A percentile compares a stretch with the other conserved stretches of the same genome.
Evolutionary conservation across 2,329 filamentous ascomycete species (phyloP).

Genomic region (Bipolaris bicolor): DNA sequence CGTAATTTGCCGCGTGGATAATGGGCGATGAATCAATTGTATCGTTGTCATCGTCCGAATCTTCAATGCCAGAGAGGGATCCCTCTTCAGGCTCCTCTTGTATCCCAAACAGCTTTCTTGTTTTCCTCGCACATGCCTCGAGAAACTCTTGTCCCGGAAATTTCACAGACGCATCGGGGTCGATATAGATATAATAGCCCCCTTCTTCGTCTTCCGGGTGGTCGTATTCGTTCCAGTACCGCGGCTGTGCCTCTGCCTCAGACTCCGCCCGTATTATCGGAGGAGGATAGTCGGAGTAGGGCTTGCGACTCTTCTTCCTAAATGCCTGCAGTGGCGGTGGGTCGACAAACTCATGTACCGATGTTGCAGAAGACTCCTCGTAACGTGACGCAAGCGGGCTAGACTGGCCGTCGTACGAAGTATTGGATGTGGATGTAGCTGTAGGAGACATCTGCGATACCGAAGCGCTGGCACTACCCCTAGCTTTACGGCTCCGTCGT

Average conservation of each 20-base stretch:
- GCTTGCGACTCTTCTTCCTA: conserved; percentile 51
- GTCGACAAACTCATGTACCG: conserved; percentile 44
- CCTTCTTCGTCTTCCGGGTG: conserved; percentile 70
- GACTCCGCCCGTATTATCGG: conserved; percentile 26
- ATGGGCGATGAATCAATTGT: conserved; percentile 50
- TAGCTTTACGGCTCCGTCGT: conserved; percentile 35
- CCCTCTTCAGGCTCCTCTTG: conserved; percentile 27
- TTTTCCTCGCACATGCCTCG: conserved; percentile 46
- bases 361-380: conserved; percentile 46
- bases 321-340: conserved; percentile 51
- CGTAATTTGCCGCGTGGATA: conserved; percentile 56
- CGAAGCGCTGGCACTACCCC: conserved; percentile 31
- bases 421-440: conserved; percentile 47
- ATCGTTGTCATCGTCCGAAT: conserved; percentile 60
- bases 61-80: conserved; percentile 47
- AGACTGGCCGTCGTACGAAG: conserved; percentile 47
- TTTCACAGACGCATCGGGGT: conserved; percentile 66
- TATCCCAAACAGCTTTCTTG: conserved; percentile 34
- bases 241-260: conserved; percentile 31
- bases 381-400: conserved; percentile 37
- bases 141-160: conserved; percentile 71
- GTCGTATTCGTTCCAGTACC: conserved; percentile 89
- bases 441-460: conserved; percentile 35
- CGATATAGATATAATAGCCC: conserved; percentile 74
- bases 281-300: conserved; percentile 35